phyloP scores from a whole-genome alignment of 768 basidiomycete genomes.

The Lactarius vividus region DNA sequence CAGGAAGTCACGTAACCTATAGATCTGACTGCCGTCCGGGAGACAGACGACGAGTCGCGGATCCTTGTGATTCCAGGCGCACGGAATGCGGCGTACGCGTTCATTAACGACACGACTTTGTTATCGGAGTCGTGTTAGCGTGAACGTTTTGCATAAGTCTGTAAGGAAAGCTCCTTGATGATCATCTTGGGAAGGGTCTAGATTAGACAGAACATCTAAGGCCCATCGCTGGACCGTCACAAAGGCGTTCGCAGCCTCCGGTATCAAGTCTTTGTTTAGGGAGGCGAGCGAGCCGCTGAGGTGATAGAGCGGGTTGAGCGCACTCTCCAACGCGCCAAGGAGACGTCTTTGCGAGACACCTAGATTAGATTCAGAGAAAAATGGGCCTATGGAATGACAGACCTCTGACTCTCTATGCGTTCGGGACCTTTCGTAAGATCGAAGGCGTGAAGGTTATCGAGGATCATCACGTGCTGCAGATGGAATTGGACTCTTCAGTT shows the following conservation, averaged over 20 bases:
- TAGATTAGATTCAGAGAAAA: not conserved
- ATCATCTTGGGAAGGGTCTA: constrained; percentile 30
- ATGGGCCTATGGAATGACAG: not conserved
- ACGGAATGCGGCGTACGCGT: constrained; percentile 11
- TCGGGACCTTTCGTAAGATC: not conserved
- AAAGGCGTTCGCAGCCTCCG: constrained; percentile 39
- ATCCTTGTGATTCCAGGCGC: not conserved
- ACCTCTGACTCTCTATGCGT: constrained; percentile 14
- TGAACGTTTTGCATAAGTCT: constrained; percentile 37
- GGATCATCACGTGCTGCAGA: constrained; percentile 49
- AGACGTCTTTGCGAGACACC: not conserved
- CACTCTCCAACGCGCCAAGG: constrained; percentile 41
- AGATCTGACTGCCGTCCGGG: not conserved
- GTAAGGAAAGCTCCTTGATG: constrained; percentile 39
- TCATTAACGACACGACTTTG: not conserved
- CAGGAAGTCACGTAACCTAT: constrained; percentile 5
- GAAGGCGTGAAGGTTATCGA: constrained; percentile 34
- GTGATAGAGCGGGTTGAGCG: constrained; percentile 47
- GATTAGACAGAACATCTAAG: constrained; percentile 38
- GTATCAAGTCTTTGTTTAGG: constrained; percentile 39
- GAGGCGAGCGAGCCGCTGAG: constrained; percentile 43
- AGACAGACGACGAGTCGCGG: not conserved
- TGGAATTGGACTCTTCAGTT: constrained; percentile 44
- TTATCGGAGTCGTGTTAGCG: constrained; percentile 31
- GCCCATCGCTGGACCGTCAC: constrained; percentile 47